Base-by-base conservation (phyloP, 768 basidiomycete genomes). In the Mycena floridula region DNA sequence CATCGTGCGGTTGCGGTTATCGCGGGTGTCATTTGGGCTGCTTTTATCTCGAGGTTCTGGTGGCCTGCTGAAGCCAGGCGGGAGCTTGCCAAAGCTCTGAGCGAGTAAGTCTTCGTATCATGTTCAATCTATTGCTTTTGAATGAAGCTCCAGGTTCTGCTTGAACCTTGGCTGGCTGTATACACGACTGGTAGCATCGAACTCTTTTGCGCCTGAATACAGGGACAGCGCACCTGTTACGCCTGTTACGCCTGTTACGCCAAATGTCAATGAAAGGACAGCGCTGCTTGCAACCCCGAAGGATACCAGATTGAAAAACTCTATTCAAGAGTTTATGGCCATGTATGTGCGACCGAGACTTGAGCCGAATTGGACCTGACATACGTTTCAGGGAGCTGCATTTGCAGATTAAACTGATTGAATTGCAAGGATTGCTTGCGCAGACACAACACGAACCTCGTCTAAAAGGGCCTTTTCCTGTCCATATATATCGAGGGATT, bases 51-150 rank as follows among this genome's bases (percentile, higher is more conserved):
- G 3, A 71, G 90, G 39, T 85, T 85, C 50, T 92, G 93, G 88
- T 98, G 94, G 95, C 96, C 96, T 1, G 79, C 88, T 8, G 94
- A 96, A 56, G 96, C 96, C 0, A 70, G 95, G 37, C 70, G 87
- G 30, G 95, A 98, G 62, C 69, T 99, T 3, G 80, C 84, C 38
- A 82, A 81, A 49, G 84, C 81, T 0, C 72, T 98, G 5, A 84
- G 89, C 66, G 93, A 98, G 91, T 95, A 25, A 41, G 53, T 55
- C 1, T 21, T 41, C n/a, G 2, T n/a, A 13, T 36, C 27, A 27
- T 32, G 12, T 22, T 15, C 20, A 16, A 47, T n/a, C n/a, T n/a
- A n/a, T n/a, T 35, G 15, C 38, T 39, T 39, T 22, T 39, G n/a
- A 20, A 13, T 13, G 13, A 3, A 16, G 3, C 5, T 27, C 1